Base-by-base conservation (phyloP, 1,139 yeast genomes). In the Cylindricascospora bacillispora region DNA sequence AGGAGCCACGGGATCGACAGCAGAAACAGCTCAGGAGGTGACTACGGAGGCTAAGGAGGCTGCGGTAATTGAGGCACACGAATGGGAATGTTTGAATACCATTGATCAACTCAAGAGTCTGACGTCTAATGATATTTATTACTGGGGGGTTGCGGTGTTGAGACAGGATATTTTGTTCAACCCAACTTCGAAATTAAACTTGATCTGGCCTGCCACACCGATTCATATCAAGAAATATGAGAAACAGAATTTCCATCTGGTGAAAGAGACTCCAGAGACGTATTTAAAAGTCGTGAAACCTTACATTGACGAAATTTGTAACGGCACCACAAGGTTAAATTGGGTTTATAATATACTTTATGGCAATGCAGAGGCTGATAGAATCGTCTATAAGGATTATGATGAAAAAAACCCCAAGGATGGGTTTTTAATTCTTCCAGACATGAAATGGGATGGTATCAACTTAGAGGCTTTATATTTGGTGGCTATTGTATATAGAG, bases 401-500 rank as follows among this genome's bases (percentile, higher is more conserved):
- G 33, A 35, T 6, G 49, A 42, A 14, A 43, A 38, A 4, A 76
- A 80, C 37, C 58, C 62, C 1, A 41, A 48, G 0, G 54, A 54
- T 22, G 89, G 85, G 12, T 74, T 71, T 46, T 68, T 78, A 4
- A 53, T 79, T 26, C 57, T 76, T 24, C 86, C 85, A 1, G 89
- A 76, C 49, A 81, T 83, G 89, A 86, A 89, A 54, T 89, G 99
- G 99, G 95, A 89, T 51, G 73, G 81, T 7, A 56, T 65, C 29
- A 73, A 72, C 27, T 39, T 79, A 52, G 81, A 73, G 13, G 57
- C 86, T 2, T 58, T 92, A 35, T 86, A 89, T 47, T 58, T 86
- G 40, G 75, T 83, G 29, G 78, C 83, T 9, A 75, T 89, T 36
- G 86, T 79, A 5, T 70, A 70, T 36, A 59, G 93, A 33, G 62